Conservation (phyloP, 768 basidiomycete species). For the Russula sp. region DNA sequence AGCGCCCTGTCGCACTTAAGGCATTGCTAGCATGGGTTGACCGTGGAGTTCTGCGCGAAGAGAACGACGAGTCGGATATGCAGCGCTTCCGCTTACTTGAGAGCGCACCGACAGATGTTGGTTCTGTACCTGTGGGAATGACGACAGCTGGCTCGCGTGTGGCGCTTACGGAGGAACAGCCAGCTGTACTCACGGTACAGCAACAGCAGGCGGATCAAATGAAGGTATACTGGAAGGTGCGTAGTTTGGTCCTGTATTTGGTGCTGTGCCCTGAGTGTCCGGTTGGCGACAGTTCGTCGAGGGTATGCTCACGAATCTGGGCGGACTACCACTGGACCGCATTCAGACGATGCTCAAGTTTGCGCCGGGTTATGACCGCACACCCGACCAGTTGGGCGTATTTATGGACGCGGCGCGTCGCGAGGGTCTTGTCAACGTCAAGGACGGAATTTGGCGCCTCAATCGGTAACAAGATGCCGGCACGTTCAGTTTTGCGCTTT, state of each 20-base stretch:
- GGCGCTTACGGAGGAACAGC: slow-evolving; percentile 44
- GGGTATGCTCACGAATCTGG: slow-evolving; percentile 88
- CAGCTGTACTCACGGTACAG: slow-evolving; percentile 54
- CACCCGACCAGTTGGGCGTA: slow-evolving; percentile 68
- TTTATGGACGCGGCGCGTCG: slow-evolving; percentile 81
- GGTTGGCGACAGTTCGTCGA: slow-evolving; percentile 61
- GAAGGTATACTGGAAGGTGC: slow-evolving; percentile 84
- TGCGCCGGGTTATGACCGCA: slow-evolving; percentile 78
- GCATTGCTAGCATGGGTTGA: slow-evolving; percentile 84
- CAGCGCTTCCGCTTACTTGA: slow-evolving; percentile 62
- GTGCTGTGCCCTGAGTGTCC: not conserved
- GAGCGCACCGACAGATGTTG: slow-evolving; percentile 46
- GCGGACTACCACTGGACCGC: slow-evolving; percentile 68
- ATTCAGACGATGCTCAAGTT: slow-evolving; percentile 88
- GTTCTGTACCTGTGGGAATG: slow-evolving; percentile 5
- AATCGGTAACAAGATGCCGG: slow-evolving; percentile 29
- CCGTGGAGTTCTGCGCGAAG: slow-evolving; percentile 74
- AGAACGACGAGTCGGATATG: slow-evolving; percentile 42
- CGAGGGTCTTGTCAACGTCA: slow-evolving; percentile 69
- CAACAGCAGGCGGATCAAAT: slow-evolving; percentile 84
- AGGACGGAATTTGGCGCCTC: slow-evolving; percentile 70
- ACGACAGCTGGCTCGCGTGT: slow-evolving; percentile 17
- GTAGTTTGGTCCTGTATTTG: slow-evolving; percentile 27
- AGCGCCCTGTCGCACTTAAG: slow-evolving; percentile 61
- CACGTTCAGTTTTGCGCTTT: not conserved